Percentiles rank a stretch among this genome's conserved stretches.
These are phyloP conservation scores for Apophysomyces trapeziformis DNA, from an alignment of 371 early-diverging fungal genomes.

Conservation along the genomic window DNA sequence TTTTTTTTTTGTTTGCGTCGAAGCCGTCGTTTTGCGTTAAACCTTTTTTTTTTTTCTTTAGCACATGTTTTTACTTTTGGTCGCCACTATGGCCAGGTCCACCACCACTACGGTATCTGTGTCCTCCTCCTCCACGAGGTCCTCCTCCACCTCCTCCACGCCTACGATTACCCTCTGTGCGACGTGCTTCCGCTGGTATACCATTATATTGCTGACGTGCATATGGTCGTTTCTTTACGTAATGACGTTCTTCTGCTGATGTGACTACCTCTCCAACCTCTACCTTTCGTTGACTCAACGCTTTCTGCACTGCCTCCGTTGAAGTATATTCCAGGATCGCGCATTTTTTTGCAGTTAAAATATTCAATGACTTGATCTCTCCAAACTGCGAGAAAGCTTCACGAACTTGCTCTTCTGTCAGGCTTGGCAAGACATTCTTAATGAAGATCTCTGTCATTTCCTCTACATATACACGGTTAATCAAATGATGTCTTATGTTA, in stretches of 20 bases:
- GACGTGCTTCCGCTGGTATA: slow-evolving; percentile 16
- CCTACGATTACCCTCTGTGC: slow-evolving; percentile 14
- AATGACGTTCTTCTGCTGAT: slow-evolving; percentile 45
- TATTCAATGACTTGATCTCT: slow-evolving; percentile 32
- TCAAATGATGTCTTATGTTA: no score
- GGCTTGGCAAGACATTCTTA: slow-evolving; percentile 33
- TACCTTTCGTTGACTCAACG: slow-evolving; percentile 42
- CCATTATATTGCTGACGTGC: slow-evolving; percentile 17
- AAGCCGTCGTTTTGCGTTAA: background rate
- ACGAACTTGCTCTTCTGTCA: slow-evolving; percentile 38
- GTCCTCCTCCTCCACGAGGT: slow-evolving; percentile 17
- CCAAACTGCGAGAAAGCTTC: slow-evolving; percentile 50
- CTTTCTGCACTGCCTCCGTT: slow-evolving; percentile 46
- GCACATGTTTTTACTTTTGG: background rate
- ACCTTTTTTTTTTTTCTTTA: background rate
- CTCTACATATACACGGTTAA: background rate
- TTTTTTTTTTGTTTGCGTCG: background rate
- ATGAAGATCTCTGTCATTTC: slow-evolving; percentile 42
- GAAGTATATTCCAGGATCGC: slow-evolving; percentile 45
- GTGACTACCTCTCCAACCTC: slow-evolving; percentile 26
- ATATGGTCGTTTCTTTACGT: slow-evolving; percentile 18
- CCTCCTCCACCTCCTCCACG: slow-evolving; percentile 29
- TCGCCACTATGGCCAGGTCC: background rate
- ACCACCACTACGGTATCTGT: slow-evolving; percentile 21
- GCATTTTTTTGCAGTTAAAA: slow-evolving; percentile 25